Base-by-base conservation (phyloP, 2,329 filamentous ascomycete species). In the Fusarium annulatum region DNA sequence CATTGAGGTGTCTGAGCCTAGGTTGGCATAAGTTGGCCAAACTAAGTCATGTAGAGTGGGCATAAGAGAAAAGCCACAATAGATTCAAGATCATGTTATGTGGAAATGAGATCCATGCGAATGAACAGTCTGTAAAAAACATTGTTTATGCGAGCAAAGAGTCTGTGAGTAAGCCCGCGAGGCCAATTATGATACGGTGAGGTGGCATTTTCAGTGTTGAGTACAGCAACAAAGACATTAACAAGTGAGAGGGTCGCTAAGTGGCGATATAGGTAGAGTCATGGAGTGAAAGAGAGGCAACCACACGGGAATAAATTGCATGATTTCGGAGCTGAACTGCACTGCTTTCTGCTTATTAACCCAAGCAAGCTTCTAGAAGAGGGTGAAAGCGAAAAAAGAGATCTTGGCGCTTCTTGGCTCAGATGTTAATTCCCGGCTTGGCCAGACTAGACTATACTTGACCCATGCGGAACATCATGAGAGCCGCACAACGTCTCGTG, bases 381-480 rank as follows among this genome's bases (percentile, higher is more conserved):
- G 28, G 41, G 2, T 26, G 26, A 62, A 52, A 36, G 41, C 55
- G 62, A 46, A 21, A 41, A 43, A 41, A 11, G 18, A 65, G 33
- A 67, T 34, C 45, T 67, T 61, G 62, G 62, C 64, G 58, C 30
- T 19, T 23, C 9, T 51, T 48, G 53, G 58, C 45, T 58, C 48
- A 34, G n/a, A 9, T 62, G 41, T 43, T 55, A 55, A 42, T 51
- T 69, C 49, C 57, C 64, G 64, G n/a, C 66, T 65, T 70, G 67
- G 67, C 66, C 45, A 53, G n/a, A 64, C 58, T 48, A 53, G 41
- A 36, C 45, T 33, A 18, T n/a, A 36, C 30, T 52, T 33, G 59
- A 43, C 42, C 33, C 49, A 41, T 33, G 23, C 36, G 23, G 38
- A 28, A 52, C 23, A 19, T 64, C 26, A 53, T n/a, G 45, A 52